Evolutionary conservation across 805 yeast genomes (phyloP), one percentile per base, ranked within the genome.

Genomic region (Kregervanrija pseudodelftensis): DNA sequence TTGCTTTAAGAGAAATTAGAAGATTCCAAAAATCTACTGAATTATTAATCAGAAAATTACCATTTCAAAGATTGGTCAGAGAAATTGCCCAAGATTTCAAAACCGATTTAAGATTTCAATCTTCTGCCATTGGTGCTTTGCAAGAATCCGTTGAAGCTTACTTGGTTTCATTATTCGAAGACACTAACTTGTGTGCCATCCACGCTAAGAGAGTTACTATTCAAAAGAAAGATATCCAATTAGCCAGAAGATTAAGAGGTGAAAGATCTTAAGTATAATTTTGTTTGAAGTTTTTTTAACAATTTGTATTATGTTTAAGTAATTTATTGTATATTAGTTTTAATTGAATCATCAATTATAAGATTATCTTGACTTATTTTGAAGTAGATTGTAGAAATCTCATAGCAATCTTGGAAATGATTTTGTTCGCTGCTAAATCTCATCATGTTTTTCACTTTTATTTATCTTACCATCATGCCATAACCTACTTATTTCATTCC

Each of bases 121-220:
- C 96, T 46, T 85, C 95, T 55, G 99, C 99, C 55, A 85, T 91
- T 56, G 90, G 95, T 73, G 99, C 99, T 57, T 76, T 91, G 61
- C 99, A 91, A 72, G 99, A 93, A 74, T 90, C 98, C 52, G 96
- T 91, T 52, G 99, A 91, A 77, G 97, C 97, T 63, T 93, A 89
- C 79, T 77, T 93, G 61, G 96, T 91, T 44, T 87, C 96, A 49
- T 73, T 91, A 63, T 93, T 91, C 59, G 98, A 91, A 77, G 98
- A 93, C 71, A 93, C 98, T 56, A 91, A 90, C 77, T 79, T 91
- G 76, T 93, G 97, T 75, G 97, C 98, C 55, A 87, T 89, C 58
- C 99, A 91, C 73, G 99, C 98, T 63, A 91, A 93, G 82, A 85
- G 99, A 75, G 98, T 91, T 59, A 91, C 99, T 55, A 88, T 91